Evolutionary conservation across 2,329 filamentous ascomycete species (phyloP), one percentile per base, ranked within the genome.

Genomic region (Cladosporium velox): DNA sequence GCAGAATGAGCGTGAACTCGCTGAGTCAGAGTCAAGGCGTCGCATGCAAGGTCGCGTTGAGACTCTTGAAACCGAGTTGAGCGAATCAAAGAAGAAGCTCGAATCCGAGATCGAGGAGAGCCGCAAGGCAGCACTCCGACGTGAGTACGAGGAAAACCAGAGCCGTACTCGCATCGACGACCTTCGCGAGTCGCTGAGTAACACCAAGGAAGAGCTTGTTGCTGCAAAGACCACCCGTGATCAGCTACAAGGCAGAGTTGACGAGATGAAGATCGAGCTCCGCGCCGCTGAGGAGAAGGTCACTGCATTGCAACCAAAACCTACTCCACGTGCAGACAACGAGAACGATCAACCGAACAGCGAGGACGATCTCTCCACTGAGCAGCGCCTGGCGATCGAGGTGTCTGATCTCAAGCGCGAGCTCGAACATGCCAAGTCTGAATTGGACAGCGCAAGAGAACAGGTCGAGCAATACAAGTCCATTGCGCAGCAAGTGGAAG

Each of bases 161-260:
- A 89, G 87, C 60, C 92, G 97, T 77, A 95, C 93, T 78, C 88
- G 93, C 61, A 95, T 98, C 67, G 94, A 99, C 71, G 94, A 98
- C 73, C 86, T 99, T 55, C 90, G 94, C 69, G 84, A 89, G 35
- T 94, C 88, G 72, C 83, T 97, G 49, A 86, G 91, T 71, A 88
- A 92, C 67, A 88, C 90, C 60, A 91, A 94, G 54, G 93, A 98
- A 77, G 93, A 97, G 72, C 86, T 96, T 61, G 88, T 95, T 55
- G 89, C 90, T 30, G 88, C 90, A 28, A 97, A 96, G 83, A 97
- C 94, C 1, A 91, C 88, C 57, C 88, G 91, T 58, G 94, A 98
- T 76, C 91, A 97, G 76, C 84, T 99, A 1, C 93, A 98, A 77
- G 87, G 89, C 38, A 87, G 93, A 66, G 92, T 97, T 3, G 91